Conservation (phyloP, 228 moss, liverwort and hornwort genomes). For the Sphagnum magellanicum region DNA sequence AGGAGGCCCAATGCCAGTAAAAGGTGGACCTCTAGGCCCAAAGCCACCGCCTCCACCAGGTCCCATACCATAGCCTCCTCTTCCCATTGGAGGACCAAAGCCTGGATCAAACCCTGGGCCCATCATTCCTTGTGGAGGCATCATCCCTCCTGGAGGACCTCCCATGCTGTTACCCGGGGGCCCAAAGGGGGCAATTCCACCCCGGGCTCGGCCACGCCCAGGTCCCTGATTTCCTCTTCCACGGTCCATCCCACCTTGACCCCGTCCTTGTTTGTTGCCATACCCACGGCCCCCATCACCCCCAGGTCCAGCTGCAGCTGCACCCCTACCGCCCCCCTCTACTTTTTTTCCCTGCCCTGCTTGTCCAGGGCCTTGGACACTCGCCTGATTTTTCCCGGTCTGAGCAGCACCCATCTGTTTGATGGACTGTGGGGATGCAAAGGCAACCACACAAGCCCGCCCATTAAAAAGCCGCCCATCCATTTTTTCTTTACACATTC, state of each 20-base stretch:
- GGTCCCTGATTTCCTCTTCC: conserved; percentile 65
- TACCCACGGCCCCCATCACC: conserved; percentile 68
- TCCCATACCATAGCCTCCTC: conserved; percentile 94
- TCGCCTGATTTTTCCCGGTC: conserved; percentile 82
- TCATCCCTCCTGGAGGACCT: conserved; percentile 90
- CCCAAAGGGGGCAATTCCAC: conserved; percentile 51
- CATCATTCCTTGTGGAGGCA: conserved; percentile 97
- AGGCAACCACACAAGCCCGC: conserved; percentile 83
- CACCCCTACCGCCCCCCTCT: conserved; percentile 58
- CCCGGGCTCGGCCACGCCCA: conserved; percentile 59
- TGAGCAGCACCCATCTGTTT: conserved; percentile 99
- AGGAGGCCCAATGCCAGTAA: conserved; percentile 76
- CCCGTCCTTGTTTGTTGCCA: conserved; percentile 59
- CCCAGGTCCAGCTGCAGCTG: conserved; percentile 34
- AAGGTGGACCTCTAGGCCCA: conserved; percentile 88
- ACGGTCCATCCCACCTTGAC: conserved; percentile 70
- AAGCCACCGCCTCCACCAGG: conserved; percentile 85
- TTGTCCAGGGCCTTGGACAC: conserved; percentile 49
- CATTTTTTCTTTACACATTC: conserved; percentile 97
- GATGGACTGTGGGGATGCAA: conserved; percentile 92
- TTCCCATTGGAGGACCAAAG: conserved; percentile 77
- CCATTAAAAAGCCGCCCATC: conserved; percentile 86
- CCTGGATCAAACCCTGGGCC: conserved; percentile 90
- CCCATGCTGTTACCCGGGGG: conserved; percentile 77
- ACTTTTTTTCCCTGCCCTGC: conserved; percentile 42